Evolutionary conservation across 1,139 yeast genomes (phyloP), one percentile per base, ranked within the genome.

Genomic region (Spencermartinsiella ligniputridi): DNA sequence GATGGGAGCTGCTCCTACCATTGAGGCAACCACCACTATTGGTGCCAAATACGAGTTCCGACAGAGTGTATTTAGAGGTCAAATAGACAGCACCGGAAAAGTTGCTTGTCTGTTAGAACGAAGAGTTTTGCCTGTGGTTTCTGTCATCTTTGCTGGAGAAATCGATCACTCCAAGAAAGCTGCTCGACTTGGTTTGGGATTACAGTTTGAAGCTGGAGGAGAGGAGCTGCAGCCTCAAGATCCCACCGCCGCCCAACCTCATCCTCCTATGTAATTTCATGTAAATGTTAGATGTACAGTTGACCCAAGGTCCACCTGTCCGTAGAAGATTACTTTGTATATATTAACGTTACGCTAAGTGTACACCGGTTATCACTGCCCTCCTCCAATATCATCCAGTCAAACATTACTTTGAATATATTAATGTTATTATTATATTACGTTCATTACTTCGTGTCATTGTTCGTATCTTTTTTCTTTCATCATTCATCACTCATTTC

Each of bases 11-110:
- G 80, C 87, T 54, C 90, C 95, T 38, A 81, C 83, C 42, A 75
- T 88, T 49, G 97, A 90, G 64, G 97, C 96, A 61, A 78, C 79
- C 58, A 90, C 99, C 59, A 86, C 97, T 52, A 68, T 92, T 48
- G 98, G 97, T 69, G 96, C 97, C 61, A 92, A 90, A 72, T 92
- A 92, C 70, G 98, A 92, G 72, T 94, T 89, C 78, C 89, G 97
- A 72, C 95, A 89, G 70, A 83, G 95, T 50, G 83, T 88, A 46
- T 89, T 88, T 79, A 83, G 98, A 70, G 97, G 97, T 61, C 96
- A 90, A 69, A 64, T 92, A 52, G 97, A 90, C 70, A 81, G 95
- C 45, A 75, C 77, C 50, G 98, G 98, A 68, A 89, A 87, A 72
- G 95, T 92, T 46, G 77, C 86, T 48, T 88, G 92, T 57, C 82